Evolutionary conservation across 2,329 filamentous ascomycete species (phyloP), one percentile per base, ranked within the genome.

Genomic region (Apiospora phragmitis): DNA sequence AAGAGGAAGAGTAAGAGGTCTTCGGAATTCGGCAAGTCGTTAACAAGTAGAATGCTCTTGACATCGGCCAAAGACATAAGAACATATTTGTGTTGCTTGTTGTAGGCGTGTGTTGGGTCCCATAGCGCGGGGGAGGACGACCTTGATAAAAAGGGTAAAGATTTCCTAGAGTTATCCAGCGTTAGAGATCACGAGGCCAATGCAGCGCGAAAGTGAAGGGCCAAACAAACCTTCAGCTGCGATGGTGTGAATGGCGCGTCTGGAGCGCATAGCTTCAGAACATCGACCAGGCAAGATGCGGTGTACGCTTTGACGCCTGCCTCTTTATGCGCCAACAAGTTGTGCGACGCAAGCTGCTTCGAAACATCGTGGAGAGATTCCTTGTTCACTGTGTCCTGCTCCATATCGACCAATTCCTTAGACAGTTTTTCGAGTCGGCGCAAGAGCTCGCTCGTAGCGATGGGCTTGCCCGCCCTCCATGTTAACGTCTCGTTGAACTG

Each of bases 31-130:
- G 94, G 92, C 49, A 98, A 89, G 76, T 99, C 96, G 72, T 93
- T 93, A 75, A 99, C 88, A 51, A 99, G 89, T 11, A 98, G 89
- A 55, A 99, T 94, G 82, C 94, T 98, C 86, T 98, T 97, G 76
- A 97, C 93, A 75, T 97, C 94, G 70, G 94, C 92, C 41, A 99
- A 88, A 24, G 95, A 98, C 72, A 91, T 90, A 72, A 99, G 86
- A 73, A 98, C 93, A 78, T 97, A 96, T 82, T 96, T 91, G 83
- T 99, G 94, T 81, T 98, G 95, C 73, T 90, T 91, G 81, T 97
- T 95, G 85, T 98, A 98, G 12, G 95, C 91, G 79, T 97, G 92
- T 49, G 91, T 91, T 16, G 95, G 94, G 77, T 97, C 92, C 77
- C 94, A 92, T 35, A 98, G 89, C 65, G 94, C 91, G 65, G 95